A percentile compares a stretch with the other conserved stretches of the same genome.
Evolutionary conservation across 306 rosid genomes (phyloP).

Genomic region (Cicer cuneatum): DNA sequence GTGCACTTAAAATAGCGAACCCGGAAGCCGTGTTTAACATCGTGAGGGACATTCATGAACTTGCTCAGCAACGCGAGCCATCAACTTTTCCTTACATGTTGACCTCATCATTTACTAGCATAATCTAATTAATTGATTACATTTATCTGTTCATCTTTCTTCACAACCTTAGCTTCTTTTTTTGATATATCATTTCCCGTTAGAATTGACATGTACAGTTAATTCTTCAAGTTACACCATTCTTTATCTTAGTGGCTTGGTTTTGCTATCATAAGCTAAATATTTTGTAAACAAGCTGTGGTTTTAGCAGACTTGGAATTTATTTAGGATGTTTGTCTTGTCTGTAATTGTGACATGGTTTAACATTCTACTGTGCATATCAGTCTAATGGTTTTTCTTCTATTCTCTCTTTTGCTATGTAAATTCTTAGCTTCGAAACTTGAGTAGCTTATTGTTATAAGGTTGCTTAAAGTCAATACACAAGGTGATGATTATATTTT

Average conservation of each 20-base stretch:
- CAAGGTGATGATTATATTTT: neutral
- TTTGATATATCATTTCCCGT: neutral
- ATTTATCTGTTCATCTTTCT: conserved; percentile 18
- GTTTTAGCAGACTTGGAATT: conserved; percentile 40
- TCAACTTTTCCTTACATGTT: conserved; percentile 69
- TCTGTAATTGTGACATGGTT: conserved; percentile 19
- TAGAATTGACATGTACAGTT: conserved; percentile 67
- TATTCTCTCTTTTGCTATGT: neutral
- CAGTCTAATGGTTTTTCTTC: conserved; percentile 32
- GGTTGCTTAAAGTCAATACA: neutral
- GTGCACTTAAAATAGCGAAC: conserved; percentile 86
- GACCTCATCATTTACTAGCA: conserved; percentile 81
- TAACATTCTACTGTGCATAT: conserved; percentile 39
- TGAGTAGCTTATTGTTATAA: neutral
- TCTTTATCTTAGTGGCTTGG: conserved; percentile 54
- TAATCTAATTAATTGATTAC: conserved; percentile 53
- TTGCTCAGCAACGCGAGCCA: conserved; percentile 75
- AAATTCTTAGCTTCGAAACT: conserved; percentile 2
- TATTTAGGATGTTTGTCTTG: conserved; percentile 39
- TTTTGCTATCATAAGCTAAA: conserved; percentile 44
- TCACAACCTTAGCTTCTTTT: conserved; percentile 2
- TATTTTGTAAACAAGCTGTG: conserved; percentile 43
- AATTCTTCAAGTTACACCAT: conserved; percentile 50
- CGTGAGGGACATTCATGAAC: conserved; percentile 87
- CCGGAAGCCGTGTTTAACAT: conserved; percentile 96